Percentiles rank a stretch among this genome's conserved stretches.
Conservation (phyloP, 768 basidiomycete genomes). For the Suillus occidentalis region DNA sequence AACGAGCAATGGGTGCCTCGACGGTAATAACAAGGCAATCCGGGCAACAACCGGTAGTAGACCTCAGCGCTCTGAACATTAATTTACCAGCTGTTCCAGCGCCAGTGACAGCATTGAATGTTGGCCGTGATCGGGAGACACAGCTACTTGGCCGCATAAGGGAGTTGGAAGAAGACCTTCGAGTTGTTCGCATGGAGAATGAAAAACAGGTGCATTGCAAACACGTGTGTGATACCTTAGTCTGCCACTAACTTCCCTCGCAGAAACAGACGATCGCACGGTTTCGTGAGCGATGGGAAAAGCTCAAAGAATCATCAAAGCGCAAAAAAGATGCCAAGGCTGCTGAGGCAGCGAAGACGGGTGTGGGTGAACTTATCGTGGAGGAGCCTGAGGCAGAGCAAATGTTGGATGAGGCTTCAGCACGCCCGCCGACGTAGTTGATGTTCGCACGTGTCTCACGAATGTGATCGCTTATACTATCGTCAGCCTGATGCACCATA, state of each 20-base stretch:
- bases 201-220: slow-evolving; percentile 69
- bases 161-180: slow-evolving; percentile 80
- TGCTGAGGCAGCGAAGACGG: slow-evolving; percentile 43
- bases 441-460: not conserved
- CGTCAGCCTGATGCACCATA: slow-evolving; percentile 14
- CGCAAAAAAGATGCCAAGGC: slow-evolving; percentile 77
- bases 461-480: slow-evolving; percentile 7
- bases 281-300: slow-evolving; percentile 87
- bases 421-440: slow-evolving; percentile 4
- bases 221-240: slow-evolving; percentile 4
- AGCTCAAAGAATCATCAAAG: slow-evolving; percentile 84
- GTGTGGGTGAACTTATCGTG: slow-evolving; percentile 66
- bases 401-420: slow-evolving; percentile 39
- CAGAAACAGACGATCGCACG: slow-evolving; percentile 83
- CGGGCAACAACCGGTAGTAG: slow-evolving; percentile 40
- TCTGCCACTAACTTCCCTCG: slow-evolving; percentile 18
- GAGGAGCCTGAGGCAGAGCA: slow-evolving; percentile 69
- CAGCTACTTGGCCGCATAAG: slow-evolving; percentile 52
- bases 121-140: slow-evolving; percentile 58
- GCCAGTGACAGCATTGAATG: slow-evolving; percentile 48
- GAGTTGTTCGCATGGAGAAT: slow-evolving; percentile 63
- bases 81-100: slow-evolving; percentile 50
- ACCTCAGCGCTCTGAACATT: slow-evolving; percentile 58
- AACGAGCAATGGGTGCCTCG: slow-evolving; percentile 75
- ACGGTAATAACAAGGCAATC: slow-evolving; percentile 49